Conservation (phyloP, 2,329 filamentous ascomycete genomes). For the Dryadomyces sulphureus region DNA sequence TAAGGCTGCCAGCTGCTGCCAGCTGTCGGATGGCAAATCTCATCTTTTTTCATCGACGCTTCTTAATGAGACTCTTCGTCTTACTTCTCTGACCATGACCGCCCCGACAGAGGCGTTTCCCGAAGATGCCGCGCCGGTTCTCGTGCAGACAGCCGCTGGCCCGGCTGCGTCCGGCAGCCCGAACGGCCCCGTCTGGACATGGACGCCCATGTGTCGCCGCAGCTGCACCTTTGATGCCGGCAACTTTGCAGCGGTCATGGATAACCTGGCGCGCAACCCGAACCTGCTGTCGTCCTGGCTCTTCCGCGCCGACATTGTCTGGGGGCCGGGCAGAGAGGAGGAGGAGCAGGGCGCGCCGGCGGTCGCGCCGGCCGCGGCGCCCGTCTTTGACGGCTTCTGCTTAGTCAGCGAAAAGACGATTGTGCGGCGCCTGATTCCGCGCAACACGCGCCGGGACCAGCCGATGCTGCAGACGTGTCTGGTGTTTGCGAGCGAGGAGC, state of each 20-base stretch:
- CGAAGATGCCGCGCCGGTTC: constrained; percentile 4
- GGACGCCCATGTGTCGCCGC: constrained; percentile 41
- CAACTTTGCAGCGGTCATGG: constrained; percentile 52
- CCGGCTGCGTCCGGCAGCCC: too few relatives aligned
- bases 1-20: background rate
- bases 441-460: constrained; percentile 63
- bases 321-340: background rate
- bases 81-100: background rate
- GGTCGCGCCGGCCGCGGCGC: background rate
- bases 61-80: background rate
- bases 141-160: constrained; percentile 3
- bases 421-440: constrained; percentile 64
- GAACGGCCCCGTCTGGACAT: constrained; percentile 16
- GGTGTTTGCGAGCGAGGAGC: constrained; percentile 33
- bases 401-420: constrained; percentile 43
- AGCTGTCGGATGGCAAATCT: background rate
- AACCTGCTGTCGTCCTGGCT: constrained; percentile 68
- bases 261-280: constrained; percentile 63
- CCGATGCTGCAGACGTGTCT: constrained; percentile 73
- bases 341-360: background rate
- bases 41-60: background rate
- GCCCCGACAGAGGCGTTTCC: background rate
- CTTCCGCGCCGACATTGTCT: constrained; percentile 61
- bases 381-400: constrained; percentile 10
- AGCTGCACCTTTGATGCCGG: constrained; percentile 47